Percentiles rank a stretch among this genome's conserved stretches.
These are phyloP conservation scores for Rostrohypoxylon terebratum DNA, from an alignment of 495 filamentous ascomycete species.

Conservation along the genomic window DNA sequence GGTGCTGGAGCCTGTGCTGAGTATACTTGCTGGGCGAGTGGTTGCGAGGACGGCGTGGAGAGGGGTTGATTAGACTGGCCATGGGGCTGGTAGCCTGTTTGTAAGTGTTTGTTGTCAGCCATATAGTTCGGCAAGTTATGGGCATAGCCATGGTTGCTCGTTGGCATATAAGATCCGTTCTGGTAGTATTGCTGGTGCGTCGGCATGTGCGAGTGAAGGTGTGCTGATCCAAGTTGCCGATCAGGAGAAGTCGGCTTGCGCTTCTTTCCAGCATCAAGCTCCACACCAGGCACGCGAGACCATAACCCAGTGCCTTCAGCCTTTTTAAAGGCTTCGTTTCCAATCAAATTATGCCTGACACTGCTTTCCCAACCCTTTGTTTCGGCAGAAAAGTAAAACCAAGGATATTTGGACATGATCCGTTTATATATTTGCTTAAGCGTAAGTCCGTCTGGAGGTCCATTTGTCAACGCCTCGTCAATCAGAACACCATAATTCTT, in stretches of 20 bases:
- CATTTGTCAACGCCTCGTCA: slow-evolving; percentile 85
- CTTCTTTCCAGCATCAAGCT: slow-evolving; percentile 64
- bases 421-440: slow-evolving; percentile 94
- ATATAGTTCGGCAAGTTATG: slow-evolving; percentile 45
- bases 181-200: slow-evolving; percentile 45
- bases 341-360: slow-evolving; percentile 93
- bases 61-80: slow-evolving; percentile 43
- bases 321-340: slow-evolving; percentile 88
- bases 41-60: slow-evolving; percentile 36
- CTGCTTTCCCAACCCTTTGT: slow-evolving; percentile 97
- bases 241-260: slow-evolving; percentile 62
- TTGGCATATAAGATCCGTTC: slow-evolving; percentile 47
- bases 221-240: slow-evolving; percentile 47
- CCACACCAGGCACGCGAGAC: slow-evolving; percentile 62
- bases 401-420: slow-evolving; percentile 89
- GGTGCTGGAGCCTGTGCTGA: slow-evolving; percentile 49
- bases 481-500: slow-evolving; percentile 92
- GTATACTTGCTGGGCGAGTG: slow-evolving; percentile 49
- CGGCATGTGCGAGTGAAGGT: slow-evolving; percentile 48
- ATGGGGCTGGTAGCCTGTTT: slow-evolving; percentile 36
- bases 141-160: slow-evolving; percentile 30
- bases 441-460: slow-evolving; percentile 75
- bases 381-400: slow-evolving; percentile 81
- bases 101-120: slow-evolving; percentile 39
- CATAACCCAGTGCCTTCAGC: slow-evolving; percentile 70